Evolutionary conservation across 495 filamentous ascomycete genomes (phyloP), one percentile per base, ranked within the genome.

Genomic region (Hypoxylon cercidicola): DNA sequence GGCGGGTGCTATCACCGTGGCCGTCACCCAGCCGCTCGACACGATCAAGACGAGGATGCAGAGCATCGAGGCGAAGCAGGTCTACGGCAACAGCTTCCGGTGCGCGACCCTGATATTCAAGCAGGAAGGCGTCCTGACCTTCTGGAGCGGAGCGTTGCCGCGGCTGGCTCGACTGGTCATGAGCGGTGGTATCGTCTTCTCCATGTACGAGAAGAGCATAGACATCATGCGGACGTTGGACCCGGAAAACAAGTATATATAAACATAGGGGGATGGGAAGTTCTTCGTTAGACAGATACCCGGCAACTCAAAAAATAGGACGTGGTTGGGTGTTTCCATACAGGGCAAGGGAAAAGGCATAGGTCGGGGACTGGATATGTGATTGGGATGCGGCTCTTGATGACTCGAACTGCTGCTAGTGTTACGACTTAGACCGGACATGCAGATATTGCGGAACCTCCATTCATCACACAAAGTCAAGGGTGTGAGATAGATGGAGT

Each of bases 161-260:
- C 77, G 95, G 48, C 76, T 99, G 68, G 93, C 87, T 16, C 80
- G 95, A 55, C 74, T 99, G 62, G 90, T 97, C 60, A 52, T 93
- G 80, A 97, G 93, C 72, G 95, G 95, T 49, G 95, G 95, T 16
- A 97, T 99, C 72, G 96, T 99, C 51, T 99, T 99, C 73, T 93
- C 96, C 3, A 97, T 98, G 93, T 98, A 99, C 74, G 95, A 99
- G 79, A 98, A 98, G 82, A 90, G 90, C 39, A 97, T 99, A 78
- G 96, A 98, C 55, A 68, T 89, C 46, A 83, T 99, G 76, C 90
- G 95, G 72, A 79, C 75, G 59, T 34, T 93, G 19, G 95, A 99
- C 74, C 96, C 95, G 11, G 85, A 96, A 68, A 85, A 88, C 63
- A 88, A 85, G 74, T 97, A 97, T 74, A 86, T 98, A 57, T 94